phyloP scores from a whole-genome alignment of 495 filamentous ascomycete genomes.

The Aspergillus biplanus region DNA sequence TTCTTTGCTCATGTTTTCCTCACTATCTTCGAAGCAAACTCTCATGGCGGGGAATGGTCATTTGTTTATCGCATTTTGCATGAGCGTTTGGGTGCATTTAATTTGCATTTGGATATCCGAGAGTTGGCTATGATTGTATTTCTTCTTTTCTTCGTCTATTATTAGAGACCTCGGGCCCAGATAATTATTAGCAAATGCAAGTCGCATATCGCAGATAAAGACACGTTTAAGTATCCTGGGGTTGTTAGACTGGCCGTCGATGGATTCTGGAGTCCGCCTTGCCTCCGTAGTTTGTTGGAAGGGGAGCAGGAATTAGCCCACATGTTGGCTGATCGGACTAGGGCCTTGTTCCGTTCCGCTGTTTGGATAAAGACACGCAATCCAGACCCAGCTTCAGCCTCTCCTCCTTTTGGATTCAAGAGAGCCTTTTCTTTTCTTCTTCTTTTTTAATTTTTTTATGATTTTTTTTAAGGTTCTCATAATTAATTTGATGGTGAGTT shows the following conservation, averaged over 20 bases:
- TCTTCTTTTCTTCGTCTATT: not conserved
- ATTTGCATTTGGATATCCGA: slow-evolving; percentile 23
- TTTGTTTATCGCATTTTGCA: slow-evolving; percentile 10
- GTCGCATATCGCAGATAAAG: not conserved
- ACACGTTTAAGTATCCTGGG: not conserved
- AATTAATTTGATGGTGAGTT: slow-evolving; percentile 13
- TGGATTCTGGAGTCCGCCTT: too few species aligned
- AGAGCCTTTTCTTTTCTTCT: not conserved
- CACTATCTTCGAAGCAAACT: not conserved
- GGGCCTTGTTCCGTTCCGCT: slow-evolving; percentile 31
- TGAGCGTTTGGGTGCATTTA: slow-evolving; percentile 23
- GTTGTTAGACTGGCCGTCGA: too few species aligned
- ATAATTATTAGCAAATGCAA: too few species aligned
- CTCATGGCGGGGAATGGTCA: not conserved
- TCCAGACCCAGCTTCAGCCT: slow-evolving; percentile 18
- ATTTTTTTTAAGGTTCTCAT: slow-evolving; percentile 20
- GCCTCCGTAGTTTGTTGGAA: not conserved
- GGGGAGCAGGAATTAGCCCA: not conserved
- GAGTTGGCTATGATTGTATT: not conserved
- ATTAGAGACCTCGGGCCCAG: not conserved
- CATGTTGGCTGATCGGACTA: slow-evolving; percentile 17
- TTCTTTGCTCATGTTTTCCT: slow-evolving; percentile 3
- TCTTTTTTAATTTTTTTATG: slow-evolving; percentile 20
- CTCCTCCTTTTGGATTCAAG: not conserved
- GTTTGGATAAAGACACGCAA: slow-evolving; percentile 32